These are phyloP conservation scores for Microdochium trichocladiopsis DNA, from an alignment of 2,329 filamentous ascomycete genomes.

Conservation along the genomic window DNA sequence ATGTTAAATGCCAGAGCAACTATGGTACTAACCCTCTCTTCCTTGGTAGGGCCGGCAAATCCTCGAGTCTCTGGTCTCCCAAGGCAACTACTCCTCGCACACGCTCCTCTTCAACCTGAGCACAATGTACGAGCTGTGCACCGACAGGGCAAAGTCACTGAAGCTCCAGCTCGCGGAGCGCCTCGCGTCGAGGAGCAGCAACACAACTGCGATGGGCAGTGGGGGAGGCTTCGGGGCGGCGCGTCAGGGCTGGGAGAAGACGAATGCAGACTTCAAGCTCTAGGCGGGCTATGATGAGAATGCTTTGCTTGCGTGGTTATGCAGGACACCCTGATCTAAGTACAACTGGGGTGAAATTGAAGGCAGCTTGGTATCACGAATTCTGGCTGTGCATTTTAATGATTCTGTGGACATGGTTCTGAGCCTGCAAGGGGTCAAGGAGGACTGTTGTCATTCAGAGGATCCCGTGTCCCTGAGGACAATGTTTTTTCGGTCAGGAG, in stretches of 20 bases:
- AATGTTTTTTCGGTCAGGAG: too few relatives aligned
- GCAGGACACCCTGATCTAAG: not conserved
- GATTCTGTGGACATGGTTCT: too few relatives aligned
- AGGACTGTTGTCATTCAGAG: too few relatives aligned
- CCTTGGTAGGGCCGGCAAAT: slow-evolving; percentile 50
- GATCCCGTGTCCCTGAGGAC: too few relatives aligned
- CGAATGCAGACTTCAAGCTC: slow-evolving; percentile 70
- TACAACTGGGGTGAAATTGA: not conserved
- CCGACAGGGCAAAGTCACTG: slow-evolving; percentile 62
- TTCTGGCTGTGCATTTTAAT: too few relatives aligned
- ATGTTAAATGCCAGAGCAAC: too few relatives aligned
- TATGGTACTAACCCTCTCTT: not conserved
- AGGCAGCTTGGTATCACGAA: too few relatives aligned
- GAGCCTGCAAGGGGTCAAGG: too few relatives aligned
- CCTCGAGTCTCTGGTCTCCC: slow-evolving; percentile 58
- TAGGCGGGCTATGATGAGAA: slow-evolving; percentile 21
- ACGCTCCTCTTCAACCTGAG: slow-evolving; percentile 83
- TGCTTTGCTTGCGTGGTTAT: not conserved
- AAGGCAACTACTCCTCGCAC: slow-evolving; percentile 57
- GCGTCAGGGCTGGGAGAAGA: slow-evolving; percentile 59
- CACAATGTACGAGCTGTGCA: slow-evolving; percentile 88
- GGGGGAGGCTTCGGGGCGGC: slow-evolving; percentile 33
- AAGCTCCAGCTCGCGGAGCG: slow-evolving; percentile 68
- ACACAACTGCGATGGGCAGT: not conserved
- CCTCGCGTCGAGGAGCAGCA: slow-evolving; percentile 45